Evolutionary conservation across 2,329 filamentous ascomycete species (phyloP), one percentile per base, ranked within the genome.

Genomic region (Thelonectria blattea): DNA sequence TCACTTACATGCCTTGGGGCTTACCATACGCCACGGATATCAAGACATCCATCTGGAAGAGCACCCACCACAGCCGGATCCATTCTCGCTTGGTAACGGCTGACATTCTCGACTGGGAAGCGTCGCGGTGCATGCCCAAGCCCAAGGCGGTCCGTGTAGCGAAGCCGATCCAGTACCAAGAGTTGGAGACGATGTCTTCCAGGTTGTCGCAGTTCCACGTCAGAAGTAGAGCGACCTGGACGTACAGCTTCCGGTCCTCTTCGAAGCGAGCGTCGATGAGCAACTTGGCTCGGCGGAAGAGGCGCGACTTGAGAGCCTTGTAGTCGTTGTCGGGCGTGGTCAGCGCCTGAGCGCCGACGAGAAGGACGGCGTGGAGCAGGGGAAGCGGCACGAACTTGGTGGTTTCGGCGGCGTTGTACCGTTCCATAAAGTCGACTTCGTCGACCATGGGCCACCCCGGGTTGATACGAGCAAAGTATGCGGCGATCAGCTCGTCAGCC

Each of bases 161-260:
- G 3, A 83, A 75, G 2, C 83, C 83, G 7, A 85, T 75, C 83
- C 83, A 85, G 60, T 75, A 73, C 73, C 76, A 83, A 15, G 80
- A 79, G 64, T 85, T 85, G 41, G 81, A 80, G 5, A 81, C 74
- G 7, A 85, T 80, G 68, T 85, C 82, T 63, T 86, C 83, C 22
- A 82, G 81, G 14, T 81, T 79, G 50, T 85, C 81, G 1, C 81
- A 80, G 63, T 84, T 80, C 84, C 83, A 86, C 2, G 82, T 85
- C 53, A 86, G 65, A 1, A 86, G 75, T 20, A 86, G 72, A 2
- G 83, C 81, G 3, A 80, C 80, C 68, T 86, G 84, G n/a, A 86
- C 76, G 51, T 85, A 75, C 32, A 79, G 77, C 61, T 82, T 79
- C 14, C 84, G 78, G 64, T 85, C 82, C 24, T 81, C 78, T 63